Evolutionary conservation across 2,329 filamentous ascomycete genomes (phyloP).

Genomic region (Penicillium thymicola): DNA sequence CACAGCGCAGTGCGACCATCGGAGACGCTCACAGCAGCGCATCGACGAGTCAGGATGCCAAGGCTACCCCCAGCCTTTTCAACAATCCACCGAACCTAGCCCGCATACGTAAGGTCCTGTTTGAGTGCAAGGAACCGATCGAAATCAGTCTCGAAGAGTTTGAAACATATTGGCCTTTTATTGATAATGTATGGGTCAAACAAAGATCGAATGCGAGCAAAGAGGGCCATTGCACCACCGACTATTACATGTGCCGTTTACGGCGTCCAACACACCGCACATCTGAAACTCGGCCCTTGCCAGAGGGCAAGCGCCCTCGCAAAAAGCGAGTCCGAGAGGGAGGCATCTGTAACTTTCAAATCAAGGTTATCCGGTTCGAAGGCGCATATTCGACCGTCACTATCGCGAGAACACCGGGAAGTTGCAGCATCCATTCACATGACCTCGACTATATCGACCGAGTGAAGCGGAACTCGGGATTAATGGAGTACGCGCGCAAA

Average conservation of each 20-base stretch:
- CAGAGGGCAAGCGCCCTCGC: conserved; percentile 46
- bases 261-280: conserved; percentile 40
- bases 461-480: conserved; percentile 47
- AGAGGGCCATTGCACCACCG: conserved; percentile 42
- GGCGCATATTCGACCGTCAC: conserved; percentile 45
- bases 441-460: conserved; percentile 49
- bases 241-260: conserved; percentile 49
- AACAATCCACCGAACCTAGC: conserved; percentile 44
- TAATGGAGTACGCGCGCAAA: conserved; percentile 47
- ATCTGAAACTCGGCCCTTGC: conserved; percentile 40
- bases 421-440: conserved; percentile 43
- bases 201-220: conserved; percentile 43
- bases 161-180: conserved; percentile 48
- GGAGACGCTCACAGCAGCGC: neutral
- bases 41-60: neutral
- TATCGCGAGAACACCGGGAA: conserved; percentile 42
- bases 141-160: conserved; percentile 47
- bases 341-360: conserved; percentile 47
- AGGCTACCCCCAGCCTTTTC: conserved; percentile 33
- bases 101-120: conserved; percentile 43
- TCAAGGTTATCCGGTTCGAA: conserved; percentile 46
- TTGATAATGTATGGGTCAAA: conserved; percentile 52
- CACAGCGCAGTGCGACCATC: neutral
- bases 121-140: conserved; percentile 46
- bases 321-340: conserved; percentile 47